Conservation (phyloP, 1,139 yeast species). For the Blastobotrys indianensis region DNA sequence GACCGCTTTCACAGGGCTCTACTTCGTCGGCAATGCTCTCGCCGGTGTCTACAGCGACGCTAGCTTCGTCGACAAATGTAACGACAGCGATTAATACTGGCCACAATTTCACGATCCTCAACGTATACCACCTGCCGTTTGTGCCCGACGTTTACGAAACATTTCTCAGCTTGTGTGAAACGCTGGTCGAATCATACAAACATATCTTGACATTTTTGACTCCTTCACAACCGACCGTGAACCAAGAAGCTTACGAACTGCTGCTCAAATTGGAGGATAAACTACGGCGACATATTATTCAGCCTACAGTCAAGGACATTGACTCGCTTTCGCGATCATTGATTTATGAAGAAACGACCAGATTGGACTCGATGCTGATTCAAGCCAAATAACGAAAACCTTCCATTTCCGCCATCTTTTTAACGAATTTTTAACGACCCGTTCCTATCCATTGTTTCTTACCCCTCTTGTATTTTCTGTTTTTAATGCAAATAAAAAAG, state of each 20-base stretch:
- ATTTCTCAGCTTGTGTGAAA: conserved; percentile 27
- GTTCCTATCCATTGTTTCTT: not conserved
- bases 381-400: conserved; percentile 14
- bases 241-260: conserved; percentile 22
- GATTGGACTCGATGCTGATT: conserved; percentile 23
- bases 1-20: not conserved
- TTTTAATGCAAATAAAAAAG: not conserved
- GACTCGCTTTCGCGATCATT: conserved; percentile 24
- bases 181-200: conserved; percentile 25
- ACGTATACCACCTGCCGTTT: conserved; percentile 27
- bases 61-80: conserved; percentile 6
- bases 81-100: conserved; percentile 3
- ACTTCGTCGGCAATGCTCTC: conserved; percentile 1
- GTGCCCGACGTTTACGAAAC: conserved; percentile 30
- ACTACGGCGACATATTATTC: conserved; percentile 22
- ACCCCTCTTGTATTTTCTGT: not conserved
- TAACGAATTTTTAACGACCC: not conserved
- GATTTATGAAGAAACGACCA: conserved; percentile 25
- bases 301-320: conserved; percentile 27
- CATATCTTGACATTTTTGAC: conserved; percentile 19
- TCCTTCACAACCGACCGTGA: conserved; percentile 4
- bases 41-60: conserved; percentile 5
- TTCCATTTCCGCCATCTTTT: too few species aligned
- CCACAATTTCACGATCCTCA: conserved; percentile 21
- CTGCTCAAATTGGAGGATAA: conserved; percentile 27